Evolutionary conservation across 1,139 yeast genomes (phyloP), one percentile per base, ranked within the genome.

Genomic region (Yamadazyma sp.): DNA sequence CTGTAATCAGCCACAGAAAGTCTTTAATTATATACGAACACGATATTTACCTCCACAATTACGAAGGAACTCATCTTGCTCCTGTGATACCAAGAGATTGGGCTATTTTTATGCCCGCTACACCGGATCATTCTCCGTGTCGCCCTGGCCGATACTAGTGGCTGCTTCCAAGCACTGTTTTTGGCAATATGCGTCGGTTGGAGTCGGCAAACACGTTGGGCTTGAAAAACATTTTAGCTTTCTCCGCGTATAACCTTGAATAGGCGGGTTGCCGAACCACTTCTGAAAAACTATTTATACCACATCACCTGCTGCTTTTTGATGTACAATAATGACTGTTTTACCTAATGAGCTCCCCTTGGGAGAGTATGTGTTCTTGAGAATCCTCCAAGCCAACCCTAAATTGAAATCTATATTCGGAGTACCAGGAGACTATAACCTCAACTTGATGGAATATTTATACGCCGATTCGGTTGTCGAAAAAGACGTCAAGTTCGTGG

Each of bases 381-480:
- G 73, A 39, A 56, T 67, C 16, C 40, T 56, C 18, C 70, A 67
- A 43, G 64, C 69, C 11, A 66, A 62, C 46, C 70, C 72, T 4
- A 57, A 55, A 35, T 47, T 65, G 37, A 57, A 52, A 37, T 54
- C 70, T 2, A 52, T 67, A 28, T 67, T 67, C 44, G 73, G 72
- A 6, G 62, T 67, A 17, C 70, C 73, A 2, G 73, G 73, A n/a
- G 73, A 67, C 44, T 67, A 66, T 49, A 66, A 67, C 44, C 57
- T 67, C 40, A 56, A 58, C 25, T 54, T 67, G 27, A 56, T 67
- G 48, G 73, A 67, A 43, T 61, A 64, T 44, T 49, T 64, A 21
- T 67, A 67, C 40, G 40, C 57, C 6, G 62, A 61, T 6, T 47
- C 62, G 3, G 44, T 54, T 6, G 34, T 48, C 11, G 52, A 51